A percentile compares a stretch with the other conserved stretches of the same genome.
phyloP scores from a whole-genome alignment of 768 basidiomycete species.

The Termitomyces sp. region DNA sequence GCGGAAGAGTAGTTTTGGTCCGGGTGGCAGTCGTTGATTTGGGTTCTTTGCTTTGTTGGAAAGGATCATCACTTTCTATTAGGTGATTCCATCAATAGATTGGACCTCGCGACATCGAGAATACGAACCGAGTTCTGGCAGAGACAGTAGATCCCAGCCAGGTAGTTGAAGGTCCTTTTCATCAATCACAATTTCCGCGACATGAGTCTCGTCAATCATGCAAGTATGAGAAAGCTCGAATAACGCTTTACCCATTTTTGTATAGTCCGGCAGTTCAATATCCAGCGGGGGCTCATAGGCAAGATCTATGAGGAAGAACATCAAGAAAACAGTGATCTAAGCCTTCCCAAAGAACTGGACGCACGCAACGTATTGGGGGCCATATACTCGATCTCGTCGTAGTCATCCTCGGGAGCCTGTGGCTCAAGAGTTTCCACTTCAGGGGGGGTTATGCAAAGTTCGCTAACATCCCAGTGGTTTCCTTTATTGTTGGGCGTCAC shows the following conservation, averaged over 20 bases:
- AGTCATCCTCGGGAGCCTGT: conserved; percentile 24
- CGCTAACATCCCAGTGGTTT: conserved; percentile 74
- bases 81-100: not conserved
- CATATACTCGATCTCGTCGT: conserved; percentile 49
- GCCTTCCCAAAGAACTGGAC: conserved; percentile 1
- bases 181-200: conserved; percentile 24
- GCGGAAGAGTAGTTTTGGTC: not conserved
- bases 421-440: conserved; percentile 24
- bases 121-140: conserved; percentile 24
- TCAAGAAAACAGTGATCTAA: not conserved
- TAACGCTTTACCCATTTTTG: conserved; percentile 30
- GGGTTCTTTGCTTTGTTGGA: conserved; percentile 8
- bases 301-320: conserved; percentile 23
- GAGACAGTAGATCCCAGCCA: conserved; percentile 24
- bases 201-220: conserved; percentile 24
- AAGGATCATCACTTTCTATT: conserved; percentile 26
- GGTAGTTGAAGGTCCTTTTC: conserved; percentile 15
- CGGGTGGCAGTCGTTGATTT: not conserved
- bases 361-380: conserved; percentile 40
- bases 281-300: conserved; percentile 39
- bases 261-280: conserved; percentile 40
- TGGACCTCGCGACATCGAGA: not conserved
- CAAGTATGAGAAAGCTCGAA: conserved; percentile 27
- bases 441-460: conserved; percentile 30
- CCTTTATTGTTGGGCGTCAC: conserved; percentile 65